These are phyloP conservation scores for Leptodermis oblonga DNA, from an alignment of 257 asterid species.

Conservation along the genomic window DNA sequence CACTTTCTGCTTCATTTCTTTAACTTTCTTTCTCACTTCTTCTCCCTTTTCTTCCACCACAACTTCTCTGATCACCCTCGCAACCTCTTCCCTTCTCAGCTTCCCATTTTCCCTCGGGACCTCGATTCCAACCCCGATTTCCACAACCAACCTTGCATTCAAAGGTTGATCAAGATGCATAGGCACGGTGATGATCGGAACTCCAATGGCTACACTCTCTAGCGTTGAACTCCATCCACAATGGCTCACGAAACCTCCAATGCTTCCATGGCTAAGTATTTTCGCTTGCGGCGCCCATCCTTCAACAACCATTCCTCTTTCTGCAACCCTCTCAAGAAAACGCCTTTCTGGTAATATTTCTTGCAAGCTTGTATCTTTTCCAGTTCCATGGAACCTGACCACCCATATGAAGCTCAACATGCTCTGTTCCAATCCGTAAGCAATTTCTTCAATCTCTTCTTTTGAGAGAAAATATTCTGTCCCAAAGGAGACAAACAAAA, in stretches of 20 bases:
- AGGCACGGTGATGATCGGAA: conserved; percentile 4
- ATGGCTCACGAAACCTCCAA: conserved; percentile 7
- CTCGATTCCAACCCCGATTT: conserved; percentile 1
- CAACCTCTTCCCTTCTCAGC: conserved; percentile 1
- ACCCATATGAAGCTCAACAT: conserved; percentile 11
- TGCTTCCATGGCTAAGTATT: not conserved
- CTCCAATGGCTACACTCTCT: not conserved
- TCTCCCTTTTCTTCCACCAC: conserved; percentile 3
- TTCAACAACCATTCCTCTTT: conserved; percentile 3
- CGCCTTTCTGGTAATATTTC: not conserved
- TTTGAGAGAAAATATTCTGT: conserved; percentile 5
- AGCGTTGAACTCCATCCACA: conserved; percentile 7
- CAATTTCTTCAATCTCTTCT: conserved; percentile 6
- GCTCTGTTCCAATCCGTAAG: conserved; percentile 3
- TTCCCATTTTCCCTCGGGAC: conserved; percentile 6
- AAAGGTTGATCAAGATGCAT: conserved; percentile 9
- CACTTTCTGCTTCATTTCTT: conserved; percentile 5
- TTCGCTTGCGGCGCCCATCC: conserved; percentile 8
- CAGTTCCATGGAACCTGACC: conserved; percentile 3
- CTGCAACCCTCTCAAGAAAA: not conserved
- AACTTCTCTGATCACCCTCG: conserved; percentile 4
- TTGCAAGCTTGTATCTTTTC: not conserved
- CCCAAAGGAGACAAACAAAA: not conserved
- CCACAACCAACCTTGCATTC: not conserved
- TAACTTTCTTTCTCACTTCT: not conserved